Evolutionary conservation across 164 flowering plant species (phyloP).

Genomic region (Stephania cephalantha): DNA sequence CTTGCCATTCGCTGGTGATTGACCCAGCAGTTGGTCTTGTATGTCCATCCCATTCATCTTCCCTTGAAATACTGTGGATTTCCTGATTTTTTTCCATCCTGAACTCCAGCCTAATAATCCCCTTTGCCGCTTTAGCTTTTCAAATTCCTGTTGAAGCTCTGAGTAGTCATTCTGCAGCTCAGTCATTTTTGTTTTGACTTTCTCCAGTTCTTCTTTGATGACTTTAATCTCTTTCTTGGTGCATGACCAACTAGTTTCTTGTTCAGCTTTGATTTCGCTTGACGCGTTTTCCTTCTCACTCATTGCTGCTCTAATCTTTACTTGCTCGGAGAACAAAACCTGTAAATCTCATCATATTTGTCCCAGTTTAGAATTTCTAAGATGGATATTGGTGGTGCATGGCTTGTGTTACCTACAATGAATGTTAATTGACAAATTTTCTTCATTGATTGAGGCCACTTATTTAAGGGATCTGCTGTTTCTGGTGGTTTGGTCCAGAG

Average conservation of each 20-base stretch:
- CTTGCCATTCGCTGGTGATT: constrained; percentile 10
- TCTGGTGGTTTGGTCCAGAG: background rate
- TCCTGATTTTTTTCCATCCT: constrained; percentile 58
- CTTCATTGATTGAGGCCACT: background rate
- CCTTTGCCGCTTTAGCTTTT: constrained; percentile 37
- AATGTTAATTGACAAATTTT: background rate
- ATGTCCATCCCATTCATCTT: constrained; percentile 28
- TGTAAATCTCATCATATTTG: constrained; percentile 22
- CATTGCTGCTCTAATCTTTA: constrained; percentile 56
- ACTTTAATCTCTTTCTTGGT: constrained; percentile 41
- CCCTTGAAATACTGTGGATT: constrained; percentile 31
- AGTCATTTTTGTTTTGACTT: constrained; percentile 36
- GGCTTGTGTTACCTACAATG: background rate
- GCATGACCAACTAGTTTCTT: constrained; percentile 33
- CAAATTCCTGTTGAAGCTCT: constrained; percentile 51
- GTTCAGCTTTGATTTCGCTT: constrained; percentile 25
- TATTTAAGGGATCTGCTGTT: background rate
- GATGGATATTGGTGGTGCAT: background rate
- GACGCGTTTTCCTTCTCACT: constrained; percentile 34
- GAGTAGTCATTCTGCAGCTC: constrained; percentile 53
- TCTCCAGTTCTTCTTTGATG: constrained; percentile 55
- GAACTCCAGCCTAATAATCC: constrained; percentile 34
- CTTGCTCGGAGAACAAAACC: constrained; percentile 77
- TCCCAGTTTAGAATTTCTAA: constrained; percentile 1
- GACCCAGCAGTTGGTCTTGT: constrained; percentile 17